Evolutionary conservation across 805 yeast genomes (phyloP).

Genomic region (Candida sphagnicola): DNA sequence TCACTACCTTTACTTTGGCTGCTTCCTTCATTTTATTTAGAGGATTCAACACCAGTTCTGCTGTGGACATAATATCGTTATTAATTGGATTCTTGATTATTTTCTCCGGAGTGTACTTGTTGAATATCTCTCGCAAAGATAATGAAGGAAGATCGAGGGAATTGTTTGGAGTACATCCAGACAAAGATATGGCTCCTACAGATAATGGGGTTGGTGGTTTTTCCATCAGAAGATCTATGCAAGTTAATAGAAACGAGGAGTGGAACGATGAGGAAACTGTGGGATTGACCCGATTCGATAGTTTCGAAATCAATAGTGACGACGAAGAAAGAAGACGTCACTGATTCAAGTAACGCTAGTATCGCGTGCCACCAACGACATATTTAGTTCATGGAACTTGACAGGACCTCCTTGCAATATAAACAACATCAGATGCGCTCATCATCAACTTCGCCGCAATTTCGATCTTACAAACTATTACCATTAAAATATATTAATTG

Average conservation of each 20-base stretch:
- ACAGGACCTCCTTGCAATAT: too few relatives aligned
- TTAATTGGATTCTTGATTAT: conserved; percentile 83
- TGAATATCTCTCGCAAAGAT: conserved; percentile 71
- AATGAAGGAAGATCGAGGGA: conserved; percentile 50
- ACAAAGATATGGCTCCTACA: conserved; percentile 57
- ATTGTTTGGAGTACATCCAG: conserved; percentile 56
- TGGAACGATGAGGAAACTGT: conserved; percentile 43
- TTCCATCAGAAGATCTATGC: conserved; percentile 69
- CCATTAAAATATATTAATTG: neutral
- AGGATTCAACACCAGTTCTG: conserved; percentile 81
- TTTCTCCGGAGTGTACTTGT: conserved; percentile 79
- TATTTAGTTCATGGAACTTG: too few relatives aligned
- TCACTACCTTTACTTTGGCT: conserved; percentile 80
- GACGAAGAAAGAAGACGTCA: conserved; percentile 24
- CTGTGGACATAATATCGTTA: conserved; percentile 75
- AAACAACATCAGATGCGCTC: too few relatives aligned
- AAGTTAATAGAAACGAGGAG: conserved; percentile 44
- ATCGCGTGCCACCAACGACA: too few relatives aligned
- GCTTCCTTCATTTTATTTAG: conserved; percentile 84
- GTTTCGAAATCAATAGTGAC: conserved; percentile 48
- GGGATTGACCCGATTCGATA: conserved; percentile 58
- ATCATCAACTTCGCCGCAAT: too few relatives aligned
- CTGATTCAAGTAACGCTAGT: conserved; percentile 1
- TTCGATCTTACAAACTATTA: too few relatives aligned
- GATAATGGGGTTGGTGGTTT: conserved; percentile 80